These are phyloP conservation scores for Flaveria bidentis DNA, from an alignment of 129 eudicot genomes.

Conservation along the genomic window DNA sequence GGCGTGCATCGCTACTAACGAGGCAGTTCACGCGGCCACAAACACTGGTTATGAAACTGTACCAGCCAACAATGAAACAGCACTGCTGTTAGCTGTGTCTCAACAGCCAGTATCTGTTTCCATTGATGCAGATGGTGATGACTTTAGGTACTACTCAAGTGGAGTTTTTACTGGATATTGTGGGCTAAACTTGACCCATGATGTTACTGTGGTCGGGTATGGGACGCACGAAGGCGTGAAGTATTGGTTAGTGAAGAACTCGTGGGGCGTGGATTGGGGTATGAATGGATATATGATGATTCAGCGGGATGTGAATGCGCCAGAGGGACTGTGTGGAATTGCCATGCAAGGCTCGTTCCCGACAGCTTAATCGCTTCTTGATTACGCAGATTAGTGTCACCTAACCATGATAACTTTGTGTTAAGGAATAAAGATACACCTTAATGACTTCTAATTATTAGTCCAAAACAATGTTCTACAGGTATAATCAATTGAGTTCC, in stretches of 20 bases:
- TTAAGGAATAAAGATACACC: too few relatives aligned
- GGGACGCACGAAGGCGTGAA: constrained; percentile 69
- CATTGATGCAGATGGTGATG: constrained; percentile 11
- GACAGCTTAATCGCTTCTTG: constrained; percentile 23
- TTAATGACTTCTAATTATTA: not conserved
- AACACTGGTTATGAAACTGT: constrained; percentile 33
- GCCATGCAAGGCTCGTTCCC: constrained; percentile 77
- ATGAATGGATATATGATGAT: constrained; percentile 71
- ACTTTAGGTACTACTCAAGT: constrained; percentile 21
- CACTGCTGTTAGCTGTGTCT: constrained; percentile 30
- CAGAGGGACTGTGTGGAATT: constrained; percentile 76
- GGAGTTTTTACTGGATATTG: constrained; percentile 46
- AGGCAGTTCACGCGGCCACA: constrained; percentile 12
- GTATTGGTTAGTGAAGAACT: constrained; percentile 80
- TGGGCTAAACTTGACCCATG: constrained; percentile 66
- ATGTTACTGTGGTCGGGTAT: constrained; percentile 73
- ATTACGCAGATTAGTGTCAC: not conserved
- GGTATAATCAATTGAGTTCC: not conserved
- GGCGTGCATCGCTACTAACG: constrained; percentile 33
- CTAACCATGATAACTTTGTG: not conserved
- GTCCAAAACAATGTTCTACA: not conserved
- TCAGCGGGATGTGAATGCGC: constrained; percentile 44
- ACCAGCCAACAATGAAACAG: constrained; percentile 35
- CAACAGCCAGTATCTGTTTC: constrained; percentile 32
- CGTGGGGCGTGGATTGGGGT: constrained; percentile 83